phyloP scores from a whole-genome alignment of 495 filamentous ascomycete genomes.

The Penicillium turbatum region DNA sequence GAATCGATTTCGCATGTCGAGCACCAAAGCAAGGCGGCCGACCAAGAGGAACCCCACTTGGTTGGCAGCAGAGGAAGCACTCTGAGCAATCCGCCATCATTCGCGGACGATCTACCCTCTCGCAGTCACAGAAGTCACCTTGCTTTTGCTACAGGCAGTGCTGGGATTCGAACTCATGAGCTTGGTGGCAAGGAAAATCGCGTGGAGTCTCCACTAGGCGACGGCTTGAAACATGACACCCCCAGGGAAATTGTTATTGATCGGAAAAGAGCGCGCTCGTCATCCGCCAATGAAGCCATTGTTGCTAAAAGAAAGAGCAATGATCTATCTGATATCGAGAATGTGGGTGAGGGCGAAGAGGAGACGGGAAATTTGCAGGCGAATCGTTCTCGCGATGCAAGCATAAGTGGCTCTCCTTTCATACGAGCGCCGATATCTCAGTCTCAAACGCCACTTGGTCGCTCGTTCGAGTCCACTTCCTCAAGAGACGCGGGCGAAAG shows the following conservation, averaged over 20 bases:
- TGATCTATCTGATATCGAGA: conserved; percentile 17
- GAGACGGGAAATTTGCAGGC: conserved; percentile 22
- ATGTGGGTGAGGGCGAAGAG: conserved; percentile 14
- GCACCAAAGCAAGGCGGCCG: conserved; percentile 25
- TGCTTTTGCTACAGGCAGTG: conserved; percentile 8
- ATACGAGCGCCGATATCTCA: conserved; percentile 31
- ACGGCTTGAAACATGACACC: conserved; percentile 9
- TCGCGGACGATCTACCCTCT: conserved; percentile 12
- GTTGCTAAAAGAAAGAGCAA: conserved; percentile 21
- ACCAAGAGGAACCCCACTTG: conserved; percentile 23
- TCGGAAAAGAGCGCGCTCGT: conserved; percentile 28
- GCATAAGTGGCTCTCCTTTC: conserved; percentile 44
- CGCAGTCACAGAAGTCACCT: conserved; percentile 12
- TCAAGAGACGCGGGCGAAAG: conserved; percentile 29
- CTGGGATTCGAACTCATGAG: conserved; percentile 8
- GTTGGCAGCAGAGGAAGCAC: conserved; percentile 26
- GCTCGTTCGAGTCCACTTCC: conserved; percentile 30
- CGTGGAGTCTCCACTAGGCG: conserved; percentile 9
- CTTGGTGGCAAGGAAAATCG: conserved; percentile 9
- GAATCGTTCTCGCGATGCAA: conserved; percentile 32
- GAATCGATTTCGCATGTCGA: conserved; percentile 33
- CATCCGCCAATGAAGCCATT: conserved; percentile 15
- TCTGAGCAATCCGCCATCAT: conserved; percentile 12
- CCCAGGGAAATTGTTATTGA: conserved; percentile 1
- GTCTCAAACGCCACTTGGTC: conserved; percentile 30